Base-by-base conservation (phyloP, 805 yeast genomes). In the Jamesozyma spencerorum region DNA sequence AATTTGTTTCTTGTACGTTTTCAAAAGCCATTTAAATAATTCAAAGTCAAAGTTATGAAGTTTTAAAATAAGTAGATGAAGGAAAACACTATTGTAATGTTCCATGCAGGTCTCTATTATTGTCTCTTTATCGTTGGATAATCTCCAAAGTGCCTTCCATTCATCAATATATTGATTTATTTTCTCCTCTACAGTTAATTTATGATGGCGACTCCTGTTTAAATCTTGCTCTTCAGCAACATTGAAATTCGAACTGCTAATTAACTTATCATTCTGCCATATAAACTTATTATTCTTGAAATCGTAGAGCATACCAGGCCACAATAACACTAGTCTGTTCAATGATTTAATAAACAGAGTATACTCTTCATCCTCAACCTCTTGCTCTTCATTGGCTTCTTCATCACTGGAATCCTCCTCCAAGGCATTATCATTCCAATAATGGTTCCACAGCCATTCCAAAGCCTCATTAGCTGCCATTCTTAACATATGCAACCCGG, bases 391-490 rank as follows among this genome's bases (percentile, higher is more conserved):
- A 20, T 30, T 31, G 13, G 42, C 47, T 2, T 33, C 38, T 4
- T 44, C 49, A 15, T 48, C 52, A 19, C 48, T 50, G 2, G 40
- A 51, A 1, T 46, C 50, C 20, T 50, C 62, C 18, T 52, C 54
- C 14, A 45, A 40, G 18, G 44, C 47, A 35, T 52, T 51, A 26
- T 58, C 64, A 14, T 58, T 46, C 98, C 98, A 90, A 62, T 79
- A 90, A 51, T 81, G 69, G 2, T 65, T 70, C 58, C 70, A 71
- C 2, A 90, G 63, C 97, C 97, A 92, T 5, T 62, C 64, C 36
- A 90, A 58, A 0, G 95, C 95, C 37, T 72, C 65, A 4, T 60
- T 54, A 2, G 77, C 62, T 12, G 79, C 73, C n/a, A 66, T 54
- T 30, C 94, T 66, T n/a, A 88, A 65, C 62, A 83, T 69, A 31